Conservation (phyloP, 352 stramenopile genomes). For the Phytophthora agathidicida region DNA sequence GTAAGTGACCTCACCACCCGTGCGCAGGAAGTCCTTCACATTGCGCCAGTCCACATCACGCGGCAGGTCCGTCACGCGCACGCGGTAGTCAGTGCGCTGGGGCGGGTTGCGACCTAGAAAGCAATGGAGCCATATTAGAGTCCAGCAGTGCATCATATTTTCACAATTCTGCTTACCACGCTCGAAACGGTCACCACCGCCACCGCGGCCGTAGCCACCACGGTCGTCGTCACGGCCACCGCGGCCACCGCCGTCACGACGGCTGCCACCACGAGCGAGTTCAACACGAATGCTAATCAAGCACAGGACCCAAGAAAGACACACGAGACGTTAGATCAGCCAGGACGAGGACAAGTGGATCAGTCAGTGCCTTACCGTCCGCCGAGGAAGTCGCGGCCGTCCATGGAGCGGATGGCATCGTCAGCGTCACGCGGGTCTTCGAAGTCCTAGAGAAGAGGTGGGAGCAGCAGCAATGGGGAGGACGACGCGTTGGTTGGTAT, state of each 20-base stretch:
- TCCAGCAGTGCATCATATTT: too few species aligned
- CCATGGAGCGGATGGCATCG: constrained; percentile 87
- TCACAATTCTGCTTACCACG: constrained; percentile 50
- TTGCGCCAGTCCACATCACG: constrained; percentile 86
- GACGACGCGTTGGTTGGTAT: constrained; percentile 56
- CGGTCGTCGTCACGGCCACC: constrained; percentile 40
- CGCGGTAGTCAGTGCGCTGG: constrained; percentile 77
- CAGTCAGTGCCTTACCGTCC: constrained; percentile 55
- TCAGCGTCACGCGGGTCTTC: constrained; percentile 89
- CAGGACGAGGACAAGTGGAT: not conserved
- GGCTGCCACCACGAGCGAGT: constrained; percentile 75
- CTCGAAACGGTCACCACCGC: constrained; percentile 60
- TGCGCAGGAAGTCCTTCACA: constrained; percentile 88
- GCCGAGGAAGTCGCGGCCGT: constrained; percentile 86
- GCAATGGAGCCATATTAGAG: too few species aligned
- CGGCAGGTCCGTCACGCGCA: constrained; percentile 80
- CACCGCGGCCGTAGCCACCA: constrained; percentile 32
- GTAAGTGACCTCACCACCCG: constrained; percentile 85
- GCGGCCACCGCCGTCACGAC: constrained; percentile 54
- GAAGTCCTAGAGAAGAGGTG: constrained; percentile 84
- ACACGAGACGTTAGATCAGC: constrained; percentile 1
- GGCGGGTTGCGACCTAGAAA: constrained; percentile 75
- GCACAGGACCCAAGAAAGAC: constrained; percentile 3
- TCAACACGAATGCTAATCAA: constrained; percentile 77
- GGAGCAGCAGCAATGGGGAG: constrained; percentile 52